A percentile compares a stretch with the other conserved stretches of the same genome.
These are phyloP conservation scores for Phytophthora constricta DNA, from an alignment of 352 stramenopile genomes.

Conservation along the genomic window DNA sequence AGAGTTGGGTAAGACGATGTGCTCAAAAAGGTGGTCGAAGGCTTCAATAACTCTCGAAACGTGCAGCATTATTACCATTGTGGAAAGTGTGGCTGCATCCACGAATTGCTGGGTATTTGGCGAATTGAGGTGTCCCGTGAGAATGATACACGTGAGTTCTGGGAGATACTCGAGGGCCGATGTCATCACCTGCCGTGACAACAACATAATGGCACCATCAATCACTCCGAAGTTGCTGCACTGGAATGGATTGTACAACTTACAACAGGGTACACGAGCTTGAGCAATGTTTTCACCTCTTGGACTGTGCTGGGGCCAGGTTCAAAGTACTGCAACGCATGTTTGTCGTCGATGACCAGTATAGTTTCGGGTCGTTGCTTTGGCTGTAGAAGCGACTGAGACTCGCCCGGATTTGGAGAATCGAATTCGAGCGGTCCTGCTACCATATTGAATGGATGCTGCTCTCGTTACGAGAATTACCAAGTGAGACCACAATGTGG, in stretches of 20 bases:
- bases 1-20: no score
- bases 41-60: no score
- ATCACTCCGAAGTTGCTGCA: not conserved
- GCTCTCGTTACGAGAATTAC: not conserved
- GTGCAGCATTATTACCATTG: constrained; percentile 37
- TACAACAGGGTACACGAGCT: constrained; percentile 46
- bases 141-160: constrained; percentile 55
- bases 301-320: constrained; percentile 17
- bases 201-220: not conserved
- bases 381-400: not conserved
- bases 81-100: constrained; percentile 58
- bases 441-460: not conserved
- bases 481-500: not conserved
- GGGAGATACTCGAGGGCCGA: constrained; percentile 63
- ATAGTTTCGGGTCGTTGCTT: constrained; percentile 6
- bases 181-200: constrained; percentile 32
- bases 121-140: constrained; percentile 72
- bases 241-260: constrained; percentile 3
- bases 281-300: constrained; percentile 49
- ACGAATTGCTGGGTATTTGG: constrained; percentile 62
- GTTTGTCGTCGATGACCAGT: not conserved
- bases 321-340: constrained; percentile 7
- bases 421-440: not conserved
- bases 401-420: not conserved
- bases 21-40: no score